Percentiles rank a stretch among this genome's conserved stretches.
Conservation (phyloP, 2,329 filamentous ascomycete genomes). For the Orbilia javanica region DNA sequence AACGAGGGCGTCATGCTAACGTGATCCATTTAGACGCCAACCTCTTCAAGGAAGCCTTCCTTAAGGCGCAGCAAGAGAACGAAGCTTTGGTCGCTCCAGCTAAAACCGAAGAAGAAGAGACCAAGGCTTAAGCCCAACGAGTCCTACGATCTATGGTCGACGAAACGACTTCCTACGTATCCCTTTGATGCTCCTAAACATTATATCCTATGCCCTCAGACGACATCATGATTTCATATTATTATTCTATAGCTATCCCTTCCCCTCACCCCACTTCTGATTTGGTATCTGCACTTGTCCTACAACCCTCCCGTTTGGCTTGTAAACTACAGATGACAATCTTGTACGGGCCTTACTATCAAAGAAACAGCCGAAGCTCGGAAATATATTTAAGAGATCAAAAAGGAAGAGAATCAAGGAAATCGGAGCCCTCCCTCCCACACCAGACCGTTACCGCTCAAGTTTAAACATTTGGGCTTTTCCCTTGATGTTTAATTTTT, state of each 20-base stretch:
- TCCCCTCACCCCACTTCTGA: neutral
- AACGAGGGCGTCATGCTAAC: conserved; percentile 25
- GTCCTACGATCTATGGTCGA: neutral
- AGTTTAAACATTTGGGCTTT: neutral
- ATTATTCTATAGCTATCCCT: neutral
- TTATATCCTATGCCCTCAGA: neutral
- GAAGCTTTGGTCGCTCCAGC: conserved; percentile 78
- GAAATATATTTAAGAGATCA: conserved; percentile 27
- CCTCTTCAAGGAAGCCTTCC: conserved; percentile 95
- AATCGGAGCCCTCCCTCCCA: neutral
- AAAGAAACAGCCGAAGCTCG: conserved; percentile 14
- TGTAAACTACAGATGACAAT: conserved; percentile 41
- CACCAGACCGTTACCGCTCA: neutral
- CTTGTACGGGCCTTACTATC: conserved; percentile 26
- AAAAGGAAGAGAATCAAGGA: conserved; percentile 15
- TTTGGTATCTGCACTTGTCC: conserved; percentile 25
- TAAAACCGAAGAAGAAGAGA: conserved; percentile 8
- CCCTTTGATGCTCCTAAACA: neutral
- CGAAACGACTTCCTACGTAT: neutral
- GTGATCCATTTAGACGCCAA: conserved; percentile 79
- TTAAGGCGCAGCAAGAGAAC: conserved; percentile 97
- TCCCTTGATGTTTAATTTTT: too few species aligned
- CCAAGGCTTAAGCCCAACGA: conserved; percentile 2
- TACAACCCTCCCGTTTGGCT: conserved; percentile 17
- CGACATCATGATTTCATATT: conserved; percentile 2